Percentiles rank a stretch among this genome's conserved stretches.
Evolutionary conservation across 1,284 basidiomycete genomes (phyloP).

Genomic region (Cutaneotrichosporon dermatis): DNA sequence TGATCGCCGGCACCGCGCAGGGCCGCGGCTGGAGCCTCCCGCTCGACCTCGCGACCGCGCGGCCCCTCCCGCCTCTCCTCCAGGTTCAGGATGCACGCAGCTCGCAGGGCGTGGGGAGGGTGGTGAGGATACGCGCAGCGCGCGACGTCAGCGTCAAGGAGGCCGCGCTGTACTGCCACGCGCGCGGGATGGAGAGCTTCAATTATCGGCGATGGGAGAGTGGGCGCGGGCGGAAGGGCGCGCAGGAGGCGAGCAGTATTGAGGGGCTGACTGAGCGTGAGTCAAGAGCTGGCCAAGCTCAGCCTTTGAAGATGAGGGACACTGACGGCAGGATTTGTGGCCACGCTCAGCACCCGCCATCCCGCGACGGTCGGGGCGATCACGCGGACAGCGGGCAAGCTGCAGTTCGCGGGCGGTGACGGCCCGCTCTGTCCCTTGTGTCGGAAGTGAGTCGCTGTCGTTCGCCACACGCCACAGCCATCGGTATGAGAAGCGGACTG

Average conservation of each 20-base stretch:
- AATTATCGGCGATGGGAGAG: constrained; percentile 67
- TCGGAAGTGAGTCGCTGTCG: constrained; percentile 56
- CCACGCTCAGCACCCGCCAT: constrained; percentile 72
- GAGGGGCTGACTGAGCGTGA: constrained; percentile 68
- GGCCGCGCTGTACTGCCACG: constrained; percentile 49
- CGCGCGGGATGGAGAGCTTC: constrained; percentile 51
- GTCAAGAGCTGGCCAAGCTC: constrained; percentile 9
- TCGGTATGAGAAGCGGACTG: not conserved
- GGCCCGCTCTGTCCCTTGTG: constrained; percentile 60
- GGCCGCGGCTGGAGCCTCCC: constrained; percentile 73
- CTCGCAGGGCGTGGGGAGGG: constrained; percentile 6
- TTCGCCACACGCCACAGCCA: too few species aligned
- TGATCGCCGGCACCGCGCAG: constrained; percentile 70
- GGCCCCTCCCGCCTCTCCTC: not conserved
- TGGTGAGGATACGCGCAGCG: constrained; percentile 67
- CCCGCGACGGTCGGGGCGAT: constrained; percentile 87
- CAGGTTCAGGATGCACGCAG: not conserved
- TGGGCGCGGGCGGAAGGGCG: constrained; percentile 50
- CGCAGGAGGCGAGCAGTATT: constrained; percentile 51
- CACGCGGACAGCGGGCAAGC: constrained; percentile 73
- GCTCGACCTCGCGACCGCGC: constrained; percentile 61
- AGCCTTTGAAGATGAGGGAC: not conserved
- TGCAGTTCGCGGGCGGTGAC: constrained; percentile 62
- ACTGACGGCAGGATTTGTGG: constrained; percentile 64
- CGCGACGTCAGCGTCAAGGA: constrained; percentile 76